Base-by-base conservation (phyloP, 352 stramenopile species). In the Pythium apleroticum region DNA sequence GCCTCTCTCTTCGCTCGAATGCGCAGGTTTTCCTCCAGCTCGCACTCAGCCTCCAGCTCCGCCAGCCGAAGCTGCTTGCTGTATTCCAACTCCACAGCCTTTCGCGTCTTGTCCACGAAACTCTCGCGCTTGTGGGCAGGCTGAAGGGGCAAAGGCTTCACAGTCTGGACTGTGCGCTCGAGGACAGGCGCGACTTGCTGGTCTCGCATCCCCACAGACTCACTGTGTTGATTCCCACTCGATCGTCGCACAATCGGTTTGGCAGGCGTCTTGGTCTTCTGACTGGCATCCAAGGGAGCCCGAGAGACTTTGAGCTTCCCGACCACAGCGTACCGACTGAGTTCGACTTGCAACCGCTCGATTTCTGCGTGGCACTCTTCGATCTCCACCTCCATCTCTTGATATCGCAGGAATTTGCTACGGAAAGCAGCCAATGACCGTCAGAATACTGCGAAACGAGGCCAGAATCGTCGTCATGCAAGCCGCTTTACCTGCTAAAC, bases 1-100 rank as follows among this genome's bases (percentile, higher is more conserved):
- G 74, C 77, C 39, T 84, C 74, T 0, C 80, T 72, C 35, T 69
- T 77, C 17, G 74, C 75, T 62, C 81, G 77, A 58, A 91, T 86
- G 15, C 78, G 75, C 33, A 91, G 54, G 45, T 91, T 91, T 56
- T 91, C 83, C 59, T 91, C 80, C 20, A 91, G 57, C 53, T 91
- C 83, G 48, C 83, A 91, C 61, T 91, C 78, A 2, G 78, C 78
- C 54, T 91, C 78, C 1, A 91, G 68, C 54, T 91, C 71, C 24
- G 78, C 83, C 8, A 91, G 68, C 6, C 80, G 82, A 48, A 89
- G 59, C 55, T 91, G 80, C 50, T 89, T 89, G 49, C 79, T 81
- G 46, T 89, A 88, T 43, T 89, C 80, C 6, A 77, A 72, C 64
- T 91, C 80, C 4, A 86, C 66, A 9, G 82, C 82, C 28, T 72